Base-by-base conservation (phyloP, 2,329 filamentous ascomycete genomes). In the Verticillium tricorpus region DNA sequence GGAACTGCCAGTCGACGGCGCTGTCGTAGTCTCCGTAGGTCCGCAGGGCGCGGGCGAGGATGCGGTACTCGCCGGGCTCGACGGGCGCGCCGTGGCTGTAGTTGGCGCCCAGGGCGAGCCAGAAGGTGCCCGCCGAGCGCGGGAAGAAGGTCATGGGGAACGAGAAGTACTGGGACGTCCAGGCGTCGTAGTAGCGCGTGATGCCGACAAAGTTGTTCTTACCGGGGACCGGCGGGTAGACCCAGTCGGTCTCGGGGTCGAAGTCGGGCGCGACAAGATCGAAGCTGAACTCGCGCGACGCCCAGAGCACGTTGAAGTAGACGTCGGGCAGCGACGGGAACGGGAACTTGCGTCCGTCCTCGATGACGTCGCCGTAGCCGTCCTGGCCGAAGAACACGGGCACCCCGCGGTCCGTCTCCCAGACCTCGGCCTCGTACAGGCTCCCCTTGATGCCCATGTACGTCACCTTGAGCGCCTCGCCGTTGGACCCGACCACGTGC, bases 301-400 rank as follows among this genome's bases (percentile, higher is more conserved):
- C 61, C 60, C 67, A 68, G 8, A 65, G 61, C n/a, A 65, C 56
- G 62, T 66, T 65, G 54, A 60, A 62, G 52, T 67, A 64, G 14
- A 63, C 28, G 5, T 65, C 58, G 2, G 59, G 37, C 56, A 52
- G 63, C 35, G 61, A 62, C n/a, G 59, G 63, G 39, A 67, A 66
- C 2, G 64, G 64, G 61, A 67, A 64, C 62, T 68, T 67, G 17
- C 52, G 32, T 19, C 63, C 64, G 1, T 62, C 65, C 34, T 57
- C 58, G 14, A 65, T 64, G 31, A 62, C 28, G 19, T 62, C 65
- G 19, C 61, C 60, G 32, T 60, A 56, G 35, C 63, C 63, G 39
- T 58, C 64, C 37, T 40, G 37, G 14, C 37, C 37, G 17, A 67
- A 56, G 31, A 63, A 61, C 25, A 67, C 9, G 14, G 66, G 66